Base-by-base conservation (phyloP, 2,329 filamentous ascomycete species). In the Cercospora citrullina region DNA sequence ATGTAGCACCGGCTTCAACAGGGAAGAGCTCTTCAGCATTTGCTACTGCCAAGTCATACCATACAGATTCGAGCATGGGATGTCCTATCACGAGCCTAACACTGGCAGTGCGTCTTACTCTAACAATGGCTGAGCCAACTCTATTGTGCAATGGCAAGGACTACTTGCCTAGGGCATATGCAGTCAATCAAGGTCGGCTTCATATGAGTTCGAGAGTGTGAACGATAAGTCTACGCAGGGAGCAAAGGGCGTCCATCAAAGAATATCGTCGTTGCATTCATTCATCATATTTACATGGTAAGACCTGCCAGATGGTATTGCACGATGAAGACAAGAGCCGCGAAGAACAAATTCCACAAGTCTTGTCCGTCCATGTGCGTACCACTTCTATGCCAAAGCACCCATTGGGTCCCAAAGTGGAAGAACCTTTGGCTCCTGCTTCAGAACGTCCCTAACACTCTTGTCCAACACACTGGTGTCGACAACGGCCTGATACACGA, bases 401-500 rank as follows among this genome's bases (percentile, higher is more conserved):
- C 79, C 79, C 77, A 81, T 79, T 1, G 79, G 79, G 72, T 81
- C 79, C 78, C 78, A 80, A 12, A 79, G 80, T 1, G 90, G 90
- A 68, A 94, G 80, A 64, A 92, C 87, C 69, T 89, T 86, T 0
- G 92, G 87, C 75, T 91, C 84, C 81, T 90, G 86, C 71, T 87
- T 85, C 63, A 94, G 79, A 26, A 95, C 87, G 74, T 93, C 90
- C 68, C 84, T 84, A 10, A 95, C 84, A 73, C 90, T 87, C 75
- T 87, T 85, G 64, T 82, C 83, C 3, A 85, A 80, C 26, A 83
- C 78, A 5, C 84, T 85, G 0, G 90, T 89, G 76, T 96, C 91
- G 5, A 96, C 88, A 14, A 96, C 93, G 7, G 90, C 92, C 83
- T 96, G 93, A 77, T 94, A 96, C 53, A 91, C 88, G 81, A 93